A percentile compares a stretch with the other conserved stretches of the same genome.
Evolutionary conservation across 768 basidiomycete species (phyloP).

Genomic region (Suillus clintonianus): DNA sequence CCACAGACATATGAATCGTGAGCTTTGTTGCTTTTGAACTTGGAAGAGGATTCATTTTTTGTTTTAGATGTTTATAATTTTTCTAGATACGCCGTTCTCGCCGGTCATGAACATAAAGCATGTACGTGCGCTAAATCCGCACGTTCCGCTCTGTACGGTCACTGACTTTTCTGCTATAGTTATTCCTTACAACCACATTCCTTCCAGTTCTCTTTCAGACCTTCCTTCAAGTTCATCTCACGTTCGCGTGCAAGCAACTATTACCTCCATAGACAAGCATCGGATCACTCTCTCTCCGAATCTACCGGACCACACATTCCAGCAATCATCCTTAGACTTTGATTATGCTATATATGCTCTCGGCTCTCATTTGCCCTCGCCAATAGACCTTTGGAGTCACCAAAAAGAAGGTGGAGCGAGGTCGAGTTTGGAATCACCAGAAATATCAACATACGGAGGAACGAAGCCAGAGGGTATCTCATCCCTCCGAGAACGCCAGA

Average conservation of each 20-base stretch:
- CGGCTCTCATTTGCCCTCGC: constrained; percentile 55
- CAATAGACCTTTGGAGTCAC: constrained; percentile 55
- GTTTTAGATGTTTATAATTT: constrained; percentile 55
- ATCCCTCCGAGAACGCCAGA: constrained; percentile 55
- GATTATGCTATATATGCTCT: constrained; percentile 64
- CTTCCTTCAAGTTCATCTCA: constrained; percentile 17
- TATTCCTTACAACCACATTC: constrained; percentile 56
- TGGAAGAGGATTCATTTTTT: not conserved
- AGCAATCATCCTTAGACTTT: constrained; percentile 40
- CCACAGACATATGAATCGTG: constrained; percentile 50
- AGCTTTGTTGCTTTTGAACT: constrained; percentile 10
- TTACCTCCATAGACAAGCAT: constrained; percentile 40
- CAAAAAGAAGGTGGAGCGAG: not conserved
- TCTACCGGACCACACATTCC: not conserved
- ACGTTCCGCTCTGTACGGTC: not conserved
- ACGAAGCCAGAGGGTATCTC: constrained; percentile 49
- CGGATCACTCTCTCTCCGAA: constrained; percentile 30
- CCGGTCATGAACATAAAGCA: constrained; percentile 66
- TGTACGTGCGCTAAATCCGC: constrained; percentile 37
- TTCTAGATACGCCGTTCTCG: constrained; percentile 56
- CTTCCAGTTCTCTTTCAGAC: constrained; percentile 25
- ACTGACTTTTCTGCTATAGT: constrained; percentile 32
- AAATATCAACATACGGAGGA: constrained; percentile 34
- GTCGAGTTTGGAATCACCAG: not conserved
- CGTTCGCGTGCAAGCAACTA: constrained; percentile 46